Conservation (phyloP, 2,329 filamentous ascomycete genomes). For the Penicillium capsulatum region DNA sequence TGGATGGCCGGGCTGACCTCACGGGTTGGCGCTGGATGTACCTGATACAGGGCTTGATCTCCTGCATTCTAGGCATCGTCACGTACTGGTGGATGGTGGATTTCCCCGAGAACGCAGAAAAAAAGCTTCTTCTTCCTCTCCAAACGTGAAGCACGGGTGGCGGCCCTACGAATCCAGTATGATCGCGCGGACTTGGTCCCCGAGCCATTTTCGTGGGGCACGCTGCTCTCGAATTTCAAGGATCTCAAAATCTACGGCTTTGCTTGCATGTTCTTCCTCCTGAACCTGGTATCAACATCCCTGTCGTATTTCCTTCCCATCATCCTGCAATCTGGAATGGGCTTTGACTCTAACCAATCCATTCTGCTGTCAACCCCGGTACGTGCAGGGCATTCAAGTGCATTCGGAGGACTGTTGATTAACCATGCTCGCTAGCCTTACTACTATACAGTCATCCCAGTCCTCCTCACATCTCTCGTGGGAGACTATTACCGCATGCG, state of each 20-base stretch:
- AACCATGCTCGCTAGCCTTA: conserved; percentile 58
- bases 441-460: conserved; percentile 63
- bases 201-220: conserved; percentile 54
- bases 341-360: conserved; percentile 49
- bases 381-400: conserved; percentile 7
- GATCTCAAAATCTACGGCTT: conserved; percentile 64
- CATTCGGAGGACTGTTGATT: too few relatives aligned
- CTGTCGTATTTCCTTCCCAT: conserved; percentile 65
- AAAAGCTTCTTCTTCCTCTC: conserved; percentile 57
- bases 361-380: conserved; percentile 61
- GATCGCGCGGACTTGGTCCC: conserved; percentile 59
- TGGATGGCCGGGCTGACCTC: conserved; percentile 54
- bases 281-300: conserved; percentile 61
- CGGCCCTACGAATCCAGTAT: conserved; percentile 54
- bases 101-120: conserved; percentile 59
- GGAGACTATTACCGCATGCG: conserved; percentile 59
- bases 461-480: conserved; percentile 58
- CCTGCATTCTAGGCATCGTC: conserved; percentile 54
- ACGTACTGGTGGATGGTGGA: conserved; percentile 70
- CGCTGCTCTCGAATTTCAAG: conserved; percentile 53
- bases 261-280: conserved; percentile 59
- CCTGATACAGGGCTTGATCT: conserved; percentile 60
- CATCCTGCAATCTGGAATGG: conserved; percentile 52
- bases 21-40: conserved; percentile 68
- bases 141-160: conserved; percentile 53